Percentiles rank a stretch among this genome's conserved stretches.
Evolutionary conservation across 2,329 filamentous ascomycete species (phyloP).

Genomic region (Colletotrichum sp.): DNA sequence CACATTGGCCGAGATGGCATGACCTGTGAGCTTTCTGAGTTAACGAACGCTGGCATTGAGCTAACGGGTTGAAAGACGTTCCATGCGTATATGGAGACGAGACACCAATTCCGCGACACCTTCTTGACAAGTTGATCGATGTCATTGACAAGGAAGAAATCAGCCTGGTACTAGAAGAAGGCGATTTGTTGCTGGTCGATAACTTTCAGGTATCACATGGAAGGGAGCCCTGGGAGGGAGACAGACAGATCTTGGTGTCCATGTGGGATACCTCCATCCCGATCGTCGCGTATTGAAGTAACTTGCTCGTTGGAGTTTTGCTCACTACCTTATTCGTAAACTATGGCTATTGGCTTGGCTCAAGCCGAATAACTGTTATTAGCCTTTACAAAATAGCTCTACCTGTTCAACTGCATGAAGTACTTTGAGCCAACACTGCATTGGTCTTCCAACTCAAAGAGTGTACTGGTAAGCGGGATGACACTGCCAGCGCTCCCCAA

Average conservation of each 20-base stretch:
- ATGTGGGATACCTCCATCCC: constrained; percentile 8
- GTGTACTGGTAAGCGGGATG: neutral
- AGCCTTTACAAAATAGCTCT: neutral
- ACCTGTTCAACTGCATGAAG: neutral
- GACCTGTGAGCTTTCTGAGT: constrained; percentile 12
- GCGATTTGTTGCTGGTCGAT: constrained; percentile 22
- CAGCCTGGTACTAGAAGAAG: constrained; percentile 17
- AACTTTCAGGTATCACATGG: constrained; percentile 23
- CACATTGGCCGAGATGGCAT: constrained; percentile 21
- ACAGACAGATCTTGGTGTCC: constrained; percentile 9
- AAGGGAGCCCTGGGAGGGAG: constrained; percentile 16
- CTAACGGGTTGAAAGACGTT: neutral
- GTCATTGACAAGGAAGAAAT: constrained; percentile 23
- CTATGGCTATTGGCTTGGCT: neutral
- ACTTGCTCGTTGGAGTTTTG: neutral
- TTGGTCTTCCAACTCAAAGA: neutral
- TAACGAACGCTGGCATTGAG: neutral
- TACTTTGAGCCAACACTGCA: neutral
- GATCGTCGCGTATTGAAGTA: neutral
- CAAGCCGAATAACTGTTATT: neutral
- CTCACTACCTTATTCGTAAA: neutral
- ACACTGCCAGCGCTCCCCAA: neutral
- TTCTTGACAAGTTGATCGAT: constrained; percentile 20
- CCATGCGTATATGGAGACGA: constrained; percentile 21
- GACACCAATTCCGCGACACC: constrained; percentile 8